phyloP scores from a whole-genome alignment of 1,284 basidiomycete genomes.

The Ustilago crameri region DNA sequence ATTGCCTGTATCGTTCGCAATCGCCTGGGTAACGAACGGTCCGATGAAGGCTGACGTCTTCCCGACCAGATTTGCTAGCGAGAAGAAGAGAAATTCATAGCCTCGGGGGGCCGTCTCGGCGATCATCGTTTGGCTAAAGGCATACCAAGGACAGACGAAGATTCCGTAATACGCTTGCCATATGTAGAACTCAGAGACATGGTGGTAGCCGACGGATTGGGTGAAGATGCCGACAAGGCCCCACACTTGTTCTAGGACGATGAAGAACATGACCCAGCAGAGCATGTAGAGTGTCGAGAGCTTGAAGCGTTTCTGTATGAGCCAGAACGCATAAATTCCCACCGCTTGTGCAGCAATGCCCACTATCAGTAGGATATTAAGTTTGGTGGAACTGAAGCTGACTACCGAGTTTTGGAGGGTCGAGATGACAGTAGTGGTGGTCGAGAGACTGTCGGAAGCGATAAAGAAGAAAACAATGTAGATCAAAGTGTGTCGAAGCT shows the following conservation, averaged over 20 bases:
- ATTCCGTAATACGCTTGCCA: slow-evolving; percentile 32
- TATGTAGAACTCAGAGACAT: slow-evolving; percentile 25
- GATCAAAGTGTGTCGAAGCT: slow-evolving; percentile 60
- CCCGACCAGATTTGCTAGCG: slow-evolving; percentile 76
- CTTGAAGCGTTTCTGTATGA: slow-evolving; percentile 80
- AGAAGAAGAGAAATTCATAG: slow-evolving; percentile 77
- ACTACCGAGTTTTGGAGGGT: slow-evolving; percentile 84
- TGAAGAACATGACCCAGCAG: slow-evolving; percentile 79
- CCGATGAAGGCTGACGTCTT: slow-evolving; percentile 76
- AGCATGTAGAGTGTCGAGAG: slow-evolving; percentile 76
- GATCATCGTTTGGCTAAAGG: slow-evolving; percentile 85
- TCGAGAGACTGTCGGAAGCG: slow-evolving; percentile 80
- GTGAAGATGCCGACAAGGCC: slow-evolving; percentile 89
- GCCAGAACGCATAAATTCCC: slow-evolving; percentile 78
- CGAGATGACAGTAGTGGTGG: slow-evolving; percentile 82
- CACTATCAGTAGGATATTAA: slow-evolving; percentile 78
- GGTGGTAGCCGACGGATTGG: slow-evolving; percentile 73
- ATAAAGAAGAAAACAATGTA: slow-evolving; percentile 77
- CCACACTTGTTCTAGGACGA: slow-evolving; percentile 82
- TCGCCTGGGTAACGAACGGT: slow-evolving; percentile 76
- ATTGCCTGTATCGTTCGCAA: slow-evolving; percentile 72
- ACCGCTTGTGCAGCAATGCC: slow-evolving; percentile 79
- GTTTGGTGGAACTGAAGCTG: slow-evolving; percentile 76
- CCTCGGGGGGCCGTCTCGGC: slow-evolving; percentile 79
- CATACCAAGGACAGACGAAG: slow-evolving; percentile 87